Base-by-base conservation (phyloP, 352 stramenopile species). In the Halophytophthora polymorphica region DNA sequence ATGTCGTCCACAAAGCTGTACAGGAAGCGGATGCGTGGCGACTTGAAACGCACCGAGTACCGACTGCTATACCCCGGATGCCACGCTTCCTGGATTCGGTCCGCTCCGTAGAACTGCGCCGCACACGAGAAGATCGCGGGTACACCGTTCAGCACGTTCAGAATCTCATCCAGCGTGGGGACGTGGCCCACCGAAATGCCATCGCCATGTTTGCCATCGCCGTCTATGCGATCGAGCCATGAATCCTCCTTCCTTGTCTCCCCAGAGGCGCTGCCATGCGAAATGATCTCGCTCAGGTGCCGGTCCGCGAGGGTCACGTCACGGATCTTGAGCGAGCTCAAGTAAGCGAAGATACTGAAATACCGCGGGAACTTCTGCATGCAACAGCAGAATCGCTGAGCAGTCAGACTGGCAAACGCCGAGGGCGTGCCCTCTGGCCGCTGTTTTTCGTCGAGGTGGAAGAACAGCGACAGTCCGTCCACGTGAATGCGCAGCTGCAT, bases 1-100 rank as follows among this genome's bases (percentile, higher is more conserved):
- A 94, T 70, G 31, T 94, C 84, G 42, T 88, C 71, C 17, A 94
- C 53, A 54, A 94, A 93, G 31, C 77, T 83, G 55, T 90, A 91
- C 19, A 94, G 58, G 34, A 94, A 85, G 18, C 84, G 81, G 28
- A 93, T 88, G 7, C 82, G 73, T 15, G 84, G 84, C 11, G 84
- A 90, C 39, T 83, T 85, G 0, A 94, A 51, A 0, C 84, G 82
- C 10, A 94, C 60, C 0, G 78, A 81, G 35, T 86, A 87, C 12
- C 81, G 69, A 36, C 77, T 90, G 43, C 71, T 77, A 36, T 90
- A 94, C 1, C 84, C 84, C 48, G 84, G 84, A 46, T 94, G 84
- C 84, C 84, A 94, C 6, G 50, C 23, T 59, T 93, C 74, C 48
- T 94, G 82, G 15, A 94, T 92, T 6, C 62, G 59, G 58, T 93